Percentiles rank a stretch among this genome's conserved stretches.
These are phyloP conservation scores for Ambrosia hybrid DNA, from an alignment of 140 eudicot genomes.

Conservation along the genomic window DNA sequence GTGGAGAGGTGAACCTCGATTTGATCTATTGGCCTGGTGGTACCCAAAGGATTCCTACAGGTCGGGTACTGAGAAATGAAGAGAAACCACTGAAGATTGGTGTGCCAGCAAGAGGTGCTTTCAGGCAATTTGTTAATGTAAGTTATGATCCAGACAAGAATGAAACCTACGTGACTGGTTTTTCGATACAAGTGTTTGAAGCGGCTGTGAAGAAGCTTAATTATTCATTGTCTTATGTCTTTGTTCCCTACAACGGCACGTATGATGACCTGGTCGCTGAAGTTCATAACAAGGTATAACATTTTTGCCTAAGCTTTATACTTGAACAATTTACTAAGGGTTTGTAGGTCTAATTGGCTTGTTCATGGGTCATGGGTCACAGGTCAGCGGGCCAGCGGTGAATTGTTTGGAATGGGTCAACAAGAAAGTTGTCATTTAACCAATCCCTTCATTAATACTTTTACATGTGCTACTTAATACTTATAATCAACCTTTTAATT, in stretches of 20 bases:
- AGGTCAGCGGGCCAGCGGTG: too few relatives aligned
- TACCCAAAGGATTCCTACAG: constrained; percentile 36
- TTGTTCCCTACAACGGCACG: constrained; percentile 54
- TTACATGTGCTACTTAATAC: neutral
- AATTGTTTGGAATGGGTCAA: too few relatives aligned
- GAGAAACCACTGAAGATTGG: constrained; percentile 55
- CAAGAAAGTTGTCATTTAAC: too few relatives aligned
- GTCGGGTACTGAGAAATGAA: constrained; percentile 28
- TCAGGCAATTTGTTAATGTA: constrained; percentile 60
- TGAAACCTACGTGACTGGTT: constrained; percentile 41
- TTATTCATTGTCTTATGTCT: constrained; percentile 45
- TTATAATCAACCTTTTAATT: neutral
- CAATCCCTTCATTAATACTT: too few relatives aligned
- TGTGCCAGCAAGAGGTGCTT: constrained; percentile 69
- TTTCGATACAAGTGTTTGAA: constrained; percentile 57
- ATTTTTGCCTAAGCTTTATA: neutral
- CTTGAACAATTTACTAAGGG: neutral
- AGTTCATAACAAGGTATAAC: constrained; percentile 48
- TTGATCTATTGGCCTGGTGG: constrained; percentile 67
- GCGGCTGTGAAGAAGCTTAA: constrained; percentile 44
- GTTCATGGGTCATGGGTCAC: too few relatives aligned
- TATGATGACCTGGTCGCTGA: constrained; percentile 64
- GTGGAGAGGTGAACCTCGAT: constrained; percentile 25
- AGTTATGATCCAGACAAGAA: constrained; percentile 35
- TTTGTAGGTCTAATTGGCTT: too few relatives aligned